A percentile compares a stretch with the other conserved stretches of the same genome.
These are phyloP conservation scores for Puccinia hordei DNA, from an alignment of 1,284 basidiomycete species.

Conservation along the genomic window DNA sequence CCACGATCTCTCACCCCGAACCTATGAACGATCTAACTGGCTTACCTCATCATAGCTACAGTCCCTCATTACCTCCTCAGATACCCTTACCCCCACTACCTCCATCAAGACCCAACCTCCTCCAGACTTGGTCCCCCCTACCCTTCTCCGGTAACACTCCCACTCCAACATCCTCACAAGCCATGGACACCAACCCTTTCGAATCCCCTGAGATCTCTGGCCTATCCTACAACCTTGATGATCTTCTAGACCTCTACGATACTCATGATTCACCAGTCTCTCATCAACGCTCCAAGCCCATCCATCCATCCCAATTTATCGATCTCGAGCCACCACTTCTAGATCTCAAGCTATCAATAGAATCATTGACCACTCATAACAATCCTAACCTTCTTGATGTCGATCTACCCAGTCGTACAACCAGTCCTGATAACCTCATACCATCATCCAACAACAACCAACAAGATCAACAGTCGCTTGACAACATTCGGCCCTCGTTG, in stretches of 20 bases:
- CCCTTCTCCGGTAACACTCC: background rate
- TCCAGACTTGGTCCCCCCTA: background rate
- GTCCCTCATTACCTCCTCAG: conserved; percentile 25
- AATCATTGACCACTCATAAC: too few relatives aligned
- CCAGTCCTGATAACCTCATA: background rate
- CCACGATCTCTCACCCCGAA: background rate
- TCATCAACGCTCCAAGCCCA: background rate
- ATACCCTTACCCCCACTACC: conserved; percentile 38
- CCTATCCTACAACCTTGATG: background rate
- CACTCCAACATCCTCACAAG: background rate
- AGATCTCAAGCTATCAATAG: too few relatives aligned
- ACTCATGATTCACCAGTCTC: background rate
- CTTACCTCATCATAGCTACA: background rate
- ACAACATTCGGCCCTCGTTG: too few relatives aligned
- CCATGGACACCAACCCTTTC: background rate
- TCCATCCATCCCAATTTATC: background rate
- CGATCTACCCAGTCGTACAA: conserved; percentile 5
- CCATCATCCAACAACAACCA: too few relatives aligned
- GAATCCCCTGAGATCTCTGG: background rate
- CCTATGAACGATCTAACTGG: background rate
- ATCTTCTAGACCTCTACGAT: background rate
- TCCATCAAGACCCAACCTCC: background rate
- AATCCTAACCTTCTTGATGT: conserved; percentile 1
- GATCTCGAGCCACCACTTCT: too few relatives aligned
- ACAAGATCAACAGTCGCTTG: too few relatives aligned